Evolutionary conservation across 176 grass and related monocot genomes (phyloP).

Genomic region (Carex littledalei): DNA sequence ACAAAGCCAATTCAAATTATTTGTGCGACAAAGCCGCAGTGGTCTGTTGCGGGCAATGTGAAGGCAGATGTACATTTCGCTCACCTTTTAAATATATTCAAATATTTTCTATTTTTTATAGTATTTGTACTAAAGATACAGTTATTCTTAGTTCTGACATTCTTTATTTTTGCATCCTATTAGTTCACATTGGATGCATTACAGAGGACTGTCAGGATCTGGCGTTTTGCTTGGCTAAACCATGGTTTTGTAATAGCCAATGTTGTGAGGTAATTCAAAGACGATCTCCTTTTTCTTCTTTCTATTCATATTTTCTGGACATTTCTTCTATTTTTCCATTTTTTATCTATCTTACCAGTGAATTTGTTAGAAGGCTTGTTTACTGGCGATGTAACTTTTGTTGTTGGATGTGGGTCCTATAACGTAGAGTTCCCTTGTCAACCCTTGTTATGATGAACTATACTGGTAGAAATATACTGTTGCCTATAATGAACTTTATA

Average conservation of each 20-base stretch:
- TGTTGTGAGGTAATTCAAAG: slow-evolving; percentile 50
- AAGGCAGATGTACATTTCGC: slow-evolving; percentile 24
- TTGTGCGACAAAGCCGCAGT: slow-evolving; percentile 41
- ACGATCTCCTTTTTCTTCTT: neutral
- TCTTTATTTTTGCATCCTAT: slow-evolving; percentile 26
- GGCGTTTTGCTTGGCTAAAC: slow-evolving; percentile 28
- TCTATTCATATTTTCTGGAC: neutral
- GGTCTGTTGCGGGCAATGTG: slow-evolving; percentile 68
- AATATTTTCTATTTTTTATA: neutral
- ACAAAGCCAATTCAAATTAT: slow-evolving; percentile 37
- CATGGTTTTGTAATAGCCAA: slow-evolving; percentile 63
- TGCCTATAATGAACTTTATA: neutral
- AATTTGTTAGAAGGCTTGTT: neutral
- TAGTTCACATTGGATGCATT: slow-evolving; percentile 75
- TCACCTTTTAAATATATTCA: slow-evolving; percentile 9
- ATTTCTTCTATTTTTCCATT: neutral
- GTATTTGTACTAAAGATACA: neutral
- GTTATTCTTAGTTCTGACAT: slow-evolving; percentile 18
- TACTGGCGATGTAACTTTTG: neutral
- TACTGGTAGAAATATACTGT: neutral
- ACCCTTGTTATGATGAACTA: neutral
- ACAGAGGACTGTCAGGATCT: slow-evolving; percentile 31
- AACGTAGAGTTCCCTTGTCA: neutral
- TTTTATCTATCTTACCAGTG: neutral
- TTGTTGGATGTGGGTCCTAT: neutral